phyloP scores from a whole-genome alignment of 495 filamentous ascomycete species.

The Pyrenopolyporus hunteri region DNA sequence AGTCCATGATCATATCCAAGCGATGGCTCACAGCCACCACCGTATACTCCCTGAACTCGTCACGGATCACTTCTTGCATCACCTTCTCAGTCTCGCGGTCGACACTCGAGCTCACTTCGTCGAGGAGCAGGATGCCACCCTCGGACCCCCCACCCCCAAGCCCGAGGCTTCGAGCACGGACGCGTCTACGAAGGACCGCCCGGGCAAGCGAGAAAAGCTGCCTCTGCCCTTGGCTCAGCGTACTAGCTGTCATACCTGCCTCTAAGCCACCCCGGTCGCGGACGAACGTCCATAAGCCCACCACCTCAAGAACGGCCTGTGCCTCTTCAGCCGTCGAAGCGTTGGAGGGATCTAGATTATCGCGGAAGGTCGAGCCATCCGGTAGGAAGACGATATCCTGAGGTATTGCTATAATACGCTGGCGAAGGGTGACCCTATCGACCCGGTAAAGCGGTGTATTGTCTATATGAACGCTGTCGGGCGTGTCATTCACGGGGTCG shows the following conservation, averaged over 20 bases:
- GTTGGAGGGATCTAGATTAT: slow-evolving; percentile 52
- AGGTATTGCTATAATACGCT: slow-evolving; percentile 44
- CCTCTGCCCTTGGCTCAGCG: slow-evolving; percentile 66
- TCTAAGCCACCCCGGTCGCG: slow-evolving; percentile 58
- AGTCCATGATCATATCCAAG: slow-evolving; percentile 54
- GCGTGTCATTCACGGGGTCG: slow-evolving; percentile 28
- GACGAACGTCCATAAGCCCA: slow-evolving; percentile 57
- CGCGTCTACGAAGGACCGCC: slow-evolving; percentile 57
- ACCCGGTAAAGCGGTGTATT: slow-evolving; percentile 37
- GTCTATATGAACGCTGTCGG: slow-evolving; percentile 36
- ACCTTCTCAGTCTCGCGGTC: slow-evolving; percentile 52
- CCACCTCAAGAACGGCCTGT: slow-evolving; percentile 52
- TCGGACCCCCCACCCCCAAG: slow-evolving; percentile 15
- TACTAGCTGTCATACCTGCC: slow-evolving; percentile 55
- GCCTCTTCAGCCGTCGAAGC: slow-evolving; percentile 48
- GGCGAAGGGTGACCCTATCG: slow-evolving; percentile 32
- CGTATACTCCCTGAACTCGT: slow-evolving; percentile 54
- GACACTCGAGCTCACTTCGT: slow-evolving; percentile 52
- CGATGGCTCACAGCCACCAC: slow-evolving; percentile 57
- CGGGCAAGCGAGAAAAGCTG: slow-evolving; percentile 70
- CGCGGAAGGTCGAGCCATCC: slow-evolving; percentile 45
- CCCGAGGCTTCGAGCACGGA: slow-evolving; percentile 30
- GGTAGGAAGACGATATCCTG: slow-evolving; percentile 54
- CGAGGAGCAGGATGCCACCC: slow-evolving; percentile 46
- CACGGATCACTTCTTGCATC: slow-evolving; percentile 52